These are phyloP conservation scores for Globisporangium acanthophoron DNA, from an alignment of 352 stramenopile species.

Conservation along the genomic window DNA sequence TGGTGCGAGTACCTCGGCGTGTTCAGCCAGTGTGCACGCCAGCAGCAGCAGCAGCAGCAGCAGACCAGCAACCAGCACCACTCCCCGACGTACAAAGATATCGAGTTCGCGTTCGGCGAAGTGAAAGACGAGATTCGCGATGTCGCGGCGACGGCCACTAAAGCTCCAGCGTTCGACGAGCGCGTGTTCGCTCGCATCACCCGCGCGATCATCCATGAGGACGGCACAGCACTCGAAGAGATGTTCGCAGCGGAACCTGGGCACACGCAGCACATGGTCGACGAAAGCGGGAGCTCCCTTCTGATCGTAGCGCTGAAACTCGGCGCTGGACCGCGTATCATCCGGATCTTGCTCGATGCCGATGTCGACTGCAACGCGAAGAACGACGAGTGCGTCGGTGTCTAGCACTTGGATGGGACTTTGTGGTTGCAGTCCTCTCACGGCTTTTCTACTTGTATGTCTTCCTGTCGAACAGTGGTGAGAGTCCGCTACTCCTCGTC, in stretches of 20 bases:
- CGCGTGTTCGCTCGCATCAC: slow-evolving; percentile 19
- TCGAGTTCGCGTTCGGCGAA: not conserved
- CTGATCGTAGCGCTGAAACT: slow-evolving; percentile 39
- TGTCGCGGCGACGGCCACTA: not conserved
- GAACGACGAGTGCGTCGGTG: slow-evolving; percentile 47
- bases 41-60: slow-evolving; percentile 14
- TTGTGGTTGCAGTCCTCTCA: not conserved
- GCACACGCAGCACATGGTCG: slow-evolving; percentile 8
- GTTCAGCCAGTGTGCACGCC: slow-evolving; percentile 34
- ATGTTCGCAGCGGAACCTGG: slow-evolving; percentile 1
- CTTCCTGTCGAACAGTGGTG: slow-evolving; percentile 20
- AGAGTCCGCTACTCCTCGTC: slow-evolving; percentile 48
- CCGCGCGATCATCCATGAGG: slow-evolving; percentile 17
- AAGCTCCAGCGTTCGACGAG: slow-evolving; percentile 2
- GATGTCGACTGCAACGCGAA: slow-evolving; percentile 38
- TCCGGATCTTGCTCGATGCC: slow-evolving; percentile 25
- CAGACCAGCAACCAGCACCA: slow-evolving; percentile 11
- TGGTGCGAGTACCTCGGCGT: slow-evolving; percentile 49
- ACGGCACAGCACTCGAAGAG: slow-evolving; percentile 18
- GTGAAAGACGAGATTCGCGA: not conserved
- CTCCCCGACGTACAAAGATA: slow-evolving; percentile 2
- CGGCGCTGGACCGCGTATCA: slow-evolving; percentile 19
- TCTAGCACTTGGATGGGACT: not conserved
- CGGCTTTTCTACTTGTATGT: not conserved
- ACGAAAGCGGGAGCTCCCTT: slow-evolving; percentile 48